These are phyloP conservation scores for Aurantiochytrium sp. DNA, from an alignment of 108 stramenopile genomes.

Conservation along the genomic window DNA sequence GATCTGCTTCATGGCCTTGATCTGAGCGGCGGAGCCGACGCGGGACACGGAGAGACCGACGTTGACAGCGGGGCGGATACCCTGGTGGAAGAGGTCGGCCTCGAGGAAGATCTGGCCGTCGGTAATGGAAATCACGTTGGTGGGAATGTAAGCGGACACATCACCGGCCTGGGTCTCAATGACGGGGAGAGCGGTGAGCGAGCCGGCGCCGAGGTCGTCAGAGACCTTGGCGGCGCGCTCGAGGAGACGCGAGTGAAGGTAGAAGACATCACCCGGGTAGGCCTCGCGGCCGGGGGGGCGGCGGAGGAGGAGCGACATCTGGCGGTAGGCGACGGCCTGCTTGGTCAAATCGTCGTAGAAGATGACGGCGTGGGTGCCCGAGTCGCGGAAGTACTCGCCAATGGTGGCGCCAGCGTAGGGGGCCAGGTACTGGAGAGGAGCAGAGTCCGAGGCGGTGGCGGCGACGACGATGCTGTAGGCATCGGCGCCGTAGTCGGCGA, in stretches of 20 bases:
- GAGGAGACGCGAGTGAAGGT: conserved; percentile 99
- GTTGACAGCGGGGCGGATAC: conserved; percentile 98
- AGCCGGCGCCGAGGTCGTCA: conserved; percentile 87
- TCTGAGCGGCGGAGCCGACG: conserved; percentile 98
- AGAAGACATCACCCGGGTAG: conserved; percentile 99
- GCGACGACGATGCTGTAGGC: conserved; percentile 96
- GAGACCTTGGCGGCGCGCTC: conserved; percentile 99
- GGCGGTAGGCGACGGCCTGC: conserved; percentile 98
- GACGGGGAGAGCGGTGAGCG: conserved; percentile 97
- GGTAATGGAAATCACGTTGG: conserved; percentile 99
- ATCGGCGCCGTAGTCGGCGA: conserved; percentile 94
- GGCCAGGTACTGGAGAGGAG: conserved; percentile 98
- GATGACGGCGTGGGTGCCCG: conserved; percentile 98
- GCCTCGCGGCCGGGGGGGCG: conserved; percentile 99
- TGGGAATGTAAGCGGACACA: conserved; percentile 99
- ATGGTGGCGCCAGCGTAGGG: conserved; percentile 98
- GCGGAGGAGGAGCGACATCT: conserved; percentile 99
- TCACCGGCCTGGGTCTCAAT: conserved; percentile 99
- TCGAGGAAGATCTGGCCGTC: conserved; percentile 99
- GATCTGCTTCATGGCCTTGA: conserved; percentile 99
- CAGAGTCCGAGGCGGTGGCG: conserved; percentile 98
- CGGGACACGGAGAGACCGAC: conserved; percentile 98
- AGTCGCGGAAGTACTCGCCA: conserved; percentile 99
- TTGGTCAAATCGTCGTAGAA: conserved; percentile 99
- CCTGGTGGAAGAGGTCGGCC: conserved; percentile 99